A percentile compares a stretch with the other conserved stretches of the same genome.
phyloP scores from a whole-genome alignment of 1,284 basidiomycete species.

The Earliella scabrosa region DNA sequence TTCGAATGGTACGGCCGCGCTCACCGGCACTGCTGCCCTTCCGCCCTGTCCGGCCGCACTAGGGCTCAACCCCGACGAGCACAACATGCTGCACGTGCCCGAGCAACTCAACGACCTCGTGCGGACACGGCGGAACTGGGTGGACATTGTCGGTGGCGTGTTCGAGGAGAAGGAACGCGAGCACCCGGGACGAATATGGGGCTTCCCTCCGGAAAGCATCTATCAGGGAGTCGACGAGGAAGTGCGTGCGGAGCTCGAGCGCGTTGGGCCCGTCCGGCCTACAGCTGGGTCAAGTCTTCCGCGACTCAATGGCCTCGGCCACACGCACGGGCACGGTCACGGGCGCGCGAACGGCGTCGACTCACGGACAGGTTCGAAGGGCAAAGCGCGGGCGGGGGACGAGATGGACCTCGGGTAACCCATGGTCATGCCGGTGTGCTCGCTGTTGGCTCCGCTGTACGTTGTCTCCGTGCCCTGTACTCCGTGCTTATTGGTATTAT shows the following conservation, averaged over 20 bases:
- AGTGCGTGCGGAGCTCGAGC: constrained; percentile 45
- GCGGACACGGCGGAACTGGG: constrained; percentile 73
- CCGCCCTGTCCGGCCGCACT: constrained; percentile 65
- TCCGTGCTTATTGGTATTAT: constrained; percentile 31
- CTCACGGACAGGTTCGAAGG: constrained; percentile 40
- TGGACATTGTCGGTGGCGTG: constrained; percentile 66
- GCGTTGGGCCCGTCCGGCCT: constrained; percentile 20
- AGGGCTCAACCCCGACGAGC: constrained; percentile 70
- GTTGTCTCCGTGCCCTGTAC: constrained; percentile 50
- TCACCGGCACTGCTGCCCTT: constrained; percentile 28
- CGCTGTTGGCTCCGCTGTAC: too few species aligned
- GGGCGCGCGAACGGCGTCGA: constrained; percentile 16
- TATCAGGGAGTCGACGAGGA: constrained; percentile 77
- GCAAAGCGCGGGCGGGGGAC: constrained; percentile 39
- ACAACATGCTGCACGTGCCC: constrained; percentile 66
- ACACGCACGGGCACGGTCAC: too few species aligned
- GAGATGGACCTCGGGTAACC: constrained; percentile 31
- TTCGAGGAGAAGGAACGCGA: constrained; percentile 71
- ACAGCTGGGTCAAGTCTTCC: background rate
- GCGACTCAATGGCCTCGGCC: background rate
- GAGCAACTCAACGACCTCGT: constrained; percentile 75
- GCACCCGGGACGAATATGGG: constrained; percentile 69
- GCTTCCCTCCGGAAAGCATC: constrained; percentile 74
- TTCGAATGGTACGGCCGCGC: constrained; percentile 31
- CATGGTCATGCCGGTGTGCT: too few species aligned